phyloP scores from a whole-genome alignment of 2,329 filamentous ascomycete species.

The Juglanconis juglandina region DNA sequence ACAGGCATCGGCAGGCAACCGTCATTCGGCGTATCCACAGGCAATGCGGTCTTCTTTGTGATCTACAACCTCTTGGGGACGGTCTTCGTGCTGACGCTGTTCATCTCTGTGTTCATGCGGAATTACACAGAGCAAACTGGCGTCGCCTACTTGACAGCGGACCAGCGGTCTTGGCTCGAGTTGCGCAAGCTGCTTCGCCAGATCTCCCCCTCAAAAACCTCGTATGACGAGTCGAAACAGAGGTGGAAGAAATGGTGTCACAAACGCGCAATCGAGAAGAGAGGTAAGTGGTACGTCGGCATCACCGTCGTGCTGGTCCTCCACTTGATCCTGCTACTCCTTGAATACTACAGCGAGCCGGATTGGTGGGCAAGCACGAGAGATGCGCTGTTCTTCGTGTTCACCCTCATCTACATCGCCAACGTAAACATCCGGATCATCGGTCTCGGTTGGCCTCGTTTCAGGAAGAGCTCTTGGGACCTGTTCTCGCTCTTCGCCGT shows the following conservation, averaged over 20 bases:
- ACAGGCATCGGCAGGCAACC: slow-evolving; percentile 75
- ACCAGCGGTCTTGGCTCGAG: slow-evolving; percentile 96
- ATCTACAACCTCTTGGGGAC: slow-evolving; percentile 94
- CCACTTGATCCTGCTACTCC: slow-evolving; percentile 76
- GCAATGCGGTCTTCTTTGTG: slow-evolving; percentile 91
- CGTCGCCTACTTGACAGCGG: slow-evolving; percentile 90
- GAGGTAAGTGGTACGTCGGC: slow-evolving; percentile 82
- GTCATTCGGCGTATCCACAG: slow-evolving; percentile 63
- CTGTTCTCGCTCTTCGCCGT: slow-evolving; percentile 81
- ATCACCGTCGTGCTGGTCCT: slow-evolving; percentile 77
- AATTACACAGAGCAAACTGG: slow-evolving; percentile 99
- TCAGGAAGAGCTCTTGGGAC: slow-evolving; percentile 92
- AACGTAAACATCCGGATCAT: slow-evolving; percentile 83
- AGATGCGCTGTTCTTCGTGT: slow-evolving; percentile 73
- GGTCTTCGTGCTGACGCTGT: slow-evolving; percentile 93
- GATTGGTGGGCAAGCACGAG: slow-evolving; percentile 66
- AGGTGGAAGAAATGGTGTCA: slow-evolving; percentile 93
- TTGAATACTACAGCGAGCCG: slow-evolving; percentile 81
- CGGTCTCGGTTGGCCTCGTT: slow-evolving; percentile 87
- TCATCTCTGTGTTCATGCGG: slow-evolving; percentile 99
- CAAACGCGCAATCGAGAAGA: slow-evolving; percentile 88
- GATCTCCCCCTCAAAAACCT: slow-evolving; percentile 90
- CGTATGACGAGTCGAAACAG: slow-evolving; percentile 71
- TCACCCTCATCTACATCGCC: slow-evolving; percentile 76
- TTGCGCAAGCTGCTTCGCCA: slow-evolving; percentile 86